Percentiles rank a stretch among this genome's conserved stretches.
These are phyloP conservation scores for Podaxis carcinomalis DNA, from an alignment of 768 basidiomycete genomes.

Conservation along the genomic window DNA sequence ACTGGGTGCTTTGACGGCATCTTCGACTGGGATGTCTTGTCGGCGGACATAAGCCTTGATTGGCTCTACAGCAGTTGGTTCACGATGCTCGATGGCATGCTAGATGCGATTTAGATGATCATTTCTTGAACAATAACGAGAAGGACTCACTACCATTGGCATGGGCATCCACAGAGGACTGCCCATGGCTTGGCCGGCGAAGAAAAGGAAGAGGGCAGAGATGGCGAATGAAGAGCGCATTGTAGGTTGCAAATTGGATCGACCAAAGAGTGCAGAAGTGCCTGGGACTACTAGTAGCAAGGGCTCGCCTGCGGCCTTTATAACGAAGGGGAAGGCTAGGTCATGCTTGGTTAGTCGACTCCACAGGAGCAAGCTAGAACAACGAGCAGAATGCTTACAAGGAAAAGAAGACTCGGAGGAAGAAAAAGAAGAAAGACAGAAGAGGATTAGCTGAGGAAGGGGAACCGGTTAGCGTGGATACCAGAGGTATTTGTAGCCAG, in stretches of 20 bases:
- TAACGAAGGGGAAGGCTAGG: slow-evolving; percentile 13
- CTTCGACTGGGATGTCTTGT: slow-evolving; percentile 19
- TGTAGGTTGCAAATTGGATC: slow-evolving; percentile 18
- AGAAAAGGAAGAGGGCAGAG: slow-evolving; percentile 34
- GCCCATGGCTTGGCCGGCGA: slow-evolving; percentile 41
- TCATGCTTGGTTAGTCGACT: slow-evolving; percentile 13
- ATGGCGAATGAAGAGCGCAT: slow-evolving; percentile 44
- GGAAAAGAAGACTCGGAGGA: slow-evolving; percentile 12
- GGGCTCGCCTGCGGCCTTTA: slow-evolving; percentile 31
- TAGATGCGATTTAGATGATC: neutral
- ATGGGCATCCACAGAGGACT: slow-evolving; percentile 34
- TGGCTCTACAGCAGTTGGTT: slow-evolving; percentile 12
- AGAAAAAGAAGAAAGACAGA: slow-evolving; percentile 16
- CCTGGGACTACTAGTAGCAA: slow-evolving; percentile 19
- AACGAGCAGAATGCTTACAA: neutral
- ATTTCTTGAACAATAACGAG: neutral
- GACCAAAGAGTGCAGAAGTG: slow-evolving; percentile 13
- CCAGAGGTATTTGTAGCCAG: slow-evolving; percentile 16
- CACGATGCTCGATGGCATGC: slow-evolving; percentile 18
- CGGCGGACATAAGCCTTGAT: slow-evolving; percentile 17
- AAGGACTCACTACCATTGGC: slow-evolving; percentile 32
- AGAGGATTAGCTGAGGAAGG: neutral
- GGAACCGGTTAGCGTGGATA: slow-evolving; percentile 9
- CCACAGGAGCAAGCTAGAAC: neutral
- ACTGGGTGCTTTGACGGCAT: slow-evolving; percentile 16